Evolutionary conservation across 2,329 filamentous ascomycete genomes (phyloP).

Genomic region (Epichloe coenophiala): DNA sequence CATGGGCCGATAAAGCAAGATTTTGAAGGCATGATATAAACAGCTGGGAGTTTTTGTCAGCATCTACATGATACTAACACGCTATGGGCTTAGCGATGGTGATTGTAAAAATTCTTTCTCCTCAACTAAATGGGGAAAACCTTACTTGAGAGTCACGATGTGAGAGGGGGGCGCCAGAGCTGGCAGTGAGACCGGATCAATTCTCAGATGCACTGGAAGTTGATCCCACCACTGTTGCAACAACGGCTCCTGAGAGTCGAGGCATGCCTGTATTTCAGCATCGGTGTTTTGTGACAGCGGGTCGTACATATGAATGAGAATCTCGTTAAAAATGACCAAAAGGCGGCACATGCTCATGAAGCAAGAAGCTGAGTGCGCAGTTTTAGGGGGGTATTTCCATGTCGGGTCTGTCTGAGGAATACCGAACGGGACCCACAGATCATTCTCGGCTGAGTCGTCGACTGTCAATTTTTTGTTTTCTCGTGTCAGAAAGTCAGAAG

Average conservation of each 20-base stretch:
- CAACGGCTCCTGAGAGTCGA: slow-evolving; percentile 36
- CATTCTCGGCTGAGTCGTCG: slow-evolving; percentile 45
- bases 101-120: neutral
- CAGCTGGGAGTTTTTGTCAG: slow-evolving; percentile 26
- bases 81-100: neutral
- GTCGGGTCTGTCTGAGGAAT: slow-evolving; percentile 30
- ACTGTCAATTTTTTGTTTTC: slow-evolving; percentile 20
- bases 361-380: slow-evolving; percentile 44
- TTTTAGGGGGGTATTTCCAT: slow-evolving; percentile 40
- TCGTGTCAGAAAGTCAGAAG: neutral
- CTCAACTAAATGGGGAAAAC: neutral
- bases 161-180: slow-evolving; percentile 44
- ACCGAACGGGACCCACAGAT: slow-evolving; percentile 45
- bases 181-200: slow-evolving; percentile 35
- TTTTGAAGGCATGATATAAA: slow-evolving; percentile 47
- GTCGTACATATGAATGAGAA: slow-evolving; percentile 46
- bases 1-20: slow-evolving; percentile 43
- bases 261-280: slow-evolving; percentile 36
- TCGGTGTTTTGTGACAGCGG: slow-evolving; percentile 40
- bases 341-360: slow-evolving; percentile 46
- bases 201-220: slow-evolving; percentile 36
- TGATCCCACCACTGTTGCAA: slow-evolving; percentile 43
- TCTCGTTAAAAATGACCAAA: slow-evolving; percentile 44
- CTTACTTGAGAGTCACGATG: slow-evolving; percentile 45
- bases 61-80: neutral